Conservation (phyloP, 1,139 yeast species). For the Pichia kudriavzevii region DNA sequence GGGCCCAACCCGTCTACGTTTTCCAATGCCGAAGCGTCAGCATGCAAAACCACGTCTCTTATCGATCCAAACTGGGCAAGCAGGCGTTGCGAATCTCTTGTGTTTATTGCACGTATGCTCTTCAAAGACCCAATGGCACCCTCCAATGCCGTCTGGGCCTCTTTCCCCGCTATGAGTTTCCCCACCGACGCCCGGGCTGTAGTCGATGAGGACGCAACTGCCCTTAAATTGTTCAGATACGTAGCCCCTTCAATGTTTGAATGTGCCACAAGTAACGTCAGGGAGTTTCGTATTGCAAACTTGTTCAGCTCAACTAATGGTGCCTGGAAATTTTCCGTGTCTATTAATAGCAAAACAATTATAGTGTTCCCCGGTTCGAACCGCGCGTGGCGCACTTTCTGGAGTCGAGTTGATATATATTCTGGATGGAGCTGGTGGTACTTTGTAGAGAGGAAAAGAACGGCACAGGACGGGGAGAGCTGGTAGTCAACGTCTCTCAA, state of each 20-base stretch:
- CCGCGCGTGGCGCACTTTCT: conserved; percentile 41
- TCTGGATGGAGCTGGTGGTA: conserved; percentile 88
- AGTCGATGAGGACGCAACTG: too few relatives aligned
- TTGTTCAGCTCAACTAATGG: conserved; percentile 62
- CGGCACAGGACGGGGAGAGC: conserved; percentile 57
- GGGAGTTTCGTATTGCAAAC: conserved; percentile 60
- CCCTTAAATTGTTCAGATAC: conserved; percentile 51
- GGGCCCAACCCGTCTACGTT: conserved; percentile 28
- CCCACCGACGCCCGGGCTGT: too few relatives aligned
- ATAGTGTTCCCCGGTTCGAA: conserved; percentile 31
- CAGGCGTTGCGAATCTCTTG: conserved; percentile 41
- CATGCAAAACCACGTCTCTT: conserved; percentile 30
- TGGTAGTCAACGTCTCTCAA: conserved; percentile 56
- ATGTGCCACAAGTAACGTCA: conserved; percentile 73
- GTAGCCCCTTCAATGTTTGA: conserved; percentile 80
- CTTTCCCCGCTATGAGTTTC: too few relatives aligned
- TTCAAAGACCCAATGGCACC: too few relatives aligned
- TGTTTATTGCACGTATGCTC: too few relatives aligned
- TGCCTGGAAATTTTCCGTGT: conserved; percentile 68
- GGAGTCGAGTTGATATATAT: conserved; percentile 66
- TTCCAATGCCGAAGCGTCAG: conserved; percentile 21
- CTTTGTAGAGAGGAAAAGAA: conserved; percentile 65
- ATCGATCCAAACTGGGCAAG: conserved; percentile 44
- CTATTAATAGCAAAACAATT: conserved; percentile 67
- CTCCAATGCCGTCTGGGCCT: too few relatives aligned